phyloP scores from a whole-genome alignment of 2,329 filamentous ascomycete genomes.

The Bipolaris zeicola region DNA sequence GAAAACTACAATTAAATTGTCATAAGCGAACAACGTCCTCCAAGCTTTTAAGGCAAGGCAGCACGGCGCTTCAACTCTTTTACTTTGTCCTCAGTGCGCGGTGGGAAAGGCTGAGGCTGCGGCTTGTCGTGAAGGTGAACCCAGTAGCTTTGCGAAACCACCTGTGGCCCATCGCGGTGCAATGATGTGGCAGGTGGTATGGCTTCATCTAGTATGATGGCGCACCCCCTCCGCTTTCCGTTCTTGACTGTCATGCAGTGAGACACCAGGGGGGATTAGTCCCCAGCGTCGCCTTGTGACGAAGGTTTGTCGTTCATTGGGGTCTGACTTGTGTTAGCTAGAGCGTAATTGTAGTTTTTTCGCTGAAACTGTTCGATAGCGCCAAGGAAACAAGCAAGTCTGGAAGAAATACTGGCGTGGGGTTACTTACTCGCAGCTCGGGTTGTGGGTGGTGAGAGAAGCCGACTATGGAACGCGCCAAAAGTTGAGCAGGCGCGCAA shows the following conservation, averaged over 20 bases:
- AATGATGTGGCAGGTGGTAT: slow-evolving; percentile 22
- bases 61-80: slow-evolving; percentile 42
- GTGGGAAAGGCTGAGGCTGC: slow-evolving; percentile 29
- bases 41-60: slow-evolving; percentile 18
- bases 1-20: slow-evolving; percentile 42
- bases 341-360: neutral
- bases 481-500: slow-evolving; percentile 21
- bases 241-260: slow-evolving; percentile 41
- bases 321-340: slow-evolving; percentile 27
- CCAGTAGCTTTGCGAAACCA: slow-evolving; percentile 23
- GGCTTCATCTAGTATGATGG: slow-evolving; percentile 32
- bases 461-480: slow-evolving; percentile 17
- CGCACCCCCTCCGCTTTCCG: slow-evolving; percentile 45
- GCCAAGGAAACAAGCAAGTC: neutral
- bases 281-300: slow-evolving; percentile 30
- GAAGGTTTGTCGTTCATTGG: slow-evolving; percentile 35
- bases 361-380: neutral
- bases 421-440: slow-evolving; percentile 35
- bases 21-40: slow-evolving; percentile 35
- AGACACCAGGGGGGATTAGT: slow-evolving; percentile 31
- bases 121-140: slow-evolving; percentile 17
- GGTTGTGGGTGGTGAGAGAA: slow-evolving; percentile 31
- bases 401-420: neutral
- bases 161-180: slow-evolving; percentile 20
- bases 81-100: slow-evolving; percentile 42